Evolutionary conservation across 164 flowering plant genomes (phyloP), one percentile per base, ranked within the genome.

Genomic region (Dillenia suffruticosa): DNA sequence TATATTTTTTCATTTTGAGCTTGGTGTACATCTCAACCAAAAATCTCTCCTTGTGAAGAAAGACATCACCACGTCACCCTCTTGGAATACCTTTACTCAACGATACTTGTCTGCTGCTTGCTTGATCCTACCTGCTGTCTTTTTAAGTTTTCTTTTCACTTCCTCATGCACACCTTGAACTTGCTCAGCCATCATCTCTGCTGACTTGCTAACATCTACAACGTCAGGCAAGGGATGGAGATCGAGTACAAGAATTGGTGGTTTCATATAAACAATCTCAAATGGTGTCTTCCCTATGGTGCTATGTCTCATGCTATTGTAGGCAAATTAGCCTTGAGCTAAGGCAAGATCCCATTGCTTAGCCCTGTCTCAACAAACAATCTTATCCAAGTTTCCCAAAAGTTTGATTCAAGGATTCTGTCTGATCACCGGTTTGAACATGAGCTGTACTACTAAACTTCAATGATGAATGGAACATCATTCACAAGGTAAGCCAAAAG

Each of bases 1-100:
- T 16, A 58, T 47, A 2, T 5, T 53, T 53, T 11, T 46, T 40
- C 16, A 47, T 59, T 16, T n/a, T 9, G 9, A 16, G 60, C 49
- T 57, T 44, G 19, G 10, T 57, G 24, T 57, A 57, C 10, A 19
- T 49, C 10, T 69, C 65, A 0, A 22, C 53, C 2, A 59, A 64
- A 58, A 58, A 54, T 3, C 68, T 32, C 15, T 59, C 64, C 15
- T 63, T 67, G 10, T 67, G 26, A 10, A 74, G 44, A 24, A 43
- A 56, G 0, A 74, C 74, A 74, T 66, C 2, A 70, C 71, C 12
- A 7, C 1, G 46, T 68, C 71, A 8, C 71, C 71, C 22, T 62
- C 67, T 9, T 24, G 22, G n/a, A 62, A 68, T 2, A 49, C 8
- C 14, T 63, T 50, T 3, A 19, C 8, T 3, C 52, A 40, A 8